A percentile compares a stretch with the other conserved stretches of the same genome.
Evolutionary conservation across 305 asterid genomes (phyloP).

Genomic region (Caryopteris hybrid): DNA sequence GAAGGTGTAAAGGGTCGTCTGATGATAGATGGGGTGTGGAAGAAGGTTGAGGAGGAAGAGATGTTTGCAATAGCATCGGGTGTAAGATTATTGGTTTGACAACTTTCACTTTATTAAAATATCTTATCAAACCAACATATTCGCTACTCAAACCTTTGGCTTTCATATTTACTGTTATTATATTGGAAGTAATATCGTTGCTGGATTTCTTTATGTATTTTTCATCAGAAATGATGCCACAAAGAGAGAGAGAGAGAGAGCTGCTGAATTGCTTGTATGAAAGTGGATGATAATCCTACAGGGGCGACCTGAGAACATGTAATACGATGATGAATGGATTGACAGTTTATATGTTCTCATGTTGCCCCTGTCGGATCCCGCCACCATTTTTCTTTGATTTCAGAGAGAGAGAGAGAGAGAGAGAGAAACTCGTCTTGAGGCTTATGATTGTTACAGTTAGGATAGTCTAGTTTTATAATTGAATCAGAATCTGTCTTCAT

Average conservation of each 20-base stretch:
- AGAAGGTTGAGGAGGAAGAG: conserved; percentile 48
- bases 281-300: conserved; percentile 16
- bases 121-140: background rate
- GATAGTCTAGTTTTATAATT: conserved; percentile 4
- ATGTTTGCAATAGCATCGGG: conserved; percentile 50
- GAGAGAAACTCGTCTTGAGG: background rate
- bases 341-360: conserved; percentile 22
- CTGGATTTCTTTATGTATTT: no score
- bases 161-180: no score
- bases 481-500: background rate
- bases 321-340: background rate
- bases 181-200: no score
- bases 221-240: no score
- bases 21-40: conserved; percentile 74
- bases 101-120: background rate
- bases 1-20: conserved; percentile 43
- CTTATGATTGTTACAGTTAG: background rate
- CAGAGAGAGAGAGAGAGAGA: no score
- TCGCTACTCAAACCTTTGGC: background rate
- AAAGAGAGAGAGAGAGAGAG: no score
- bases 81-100: conserved; percentile 46
- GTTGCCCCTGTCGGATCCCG: conserved; percentile 18
- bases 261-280: no score
- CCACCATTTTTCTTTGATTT: conserved; percentile 1
- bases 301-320: conserved; percentile 34